phyloP scores from a whole-genome alignment of 805 yeast species.

The Maudiozyma turicensis region DNA sequence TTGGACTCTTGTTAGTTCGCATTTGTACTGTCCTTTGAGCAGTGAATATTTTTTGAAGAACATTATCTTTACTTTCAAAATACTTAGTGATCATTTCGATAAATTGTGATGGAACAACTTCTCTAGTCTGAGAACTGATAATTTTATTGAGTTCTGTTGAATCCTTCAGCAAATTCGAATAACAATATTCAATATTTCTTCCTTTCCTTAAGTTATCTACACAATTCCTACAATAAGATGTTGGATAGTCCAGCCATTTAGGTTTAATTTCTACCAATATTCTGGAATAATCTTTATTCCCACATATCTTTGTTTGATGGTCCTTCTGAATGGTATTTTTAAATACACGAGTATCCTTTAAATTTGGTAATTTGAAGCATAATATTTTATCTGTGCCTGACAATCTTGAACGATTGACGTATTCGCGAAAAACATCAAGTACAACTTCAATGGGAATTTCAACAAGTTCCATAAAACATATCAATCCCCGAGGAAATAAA shows the following conservation, averaged over 20 bases:
- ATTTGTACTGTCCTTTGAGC: conserved; percentile 15
- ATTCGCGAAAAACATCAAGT: not conserved
- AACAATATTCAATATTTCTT: conserved; percentile 19
- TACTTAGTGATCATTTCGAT: conserved; percentile 13
- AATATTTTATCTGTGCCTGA: conserved; percentile 3
- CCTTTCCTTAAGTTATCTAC: conserved; percentile 18
- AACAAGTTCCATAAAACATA: conserved; percentile 11
- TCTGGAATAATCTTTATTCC: not conserved
- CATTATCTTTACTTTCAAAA: conserved; percentile 12
- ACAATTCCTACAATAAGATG: conserved; percentile 25
- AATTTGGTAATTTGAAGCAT: conserved; percentile 13
- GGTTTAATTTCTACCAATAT: conserved; percentile 26
- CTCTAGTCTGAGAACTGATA: not conserved
- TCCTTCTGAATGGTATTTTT: conserved; percentile 8
- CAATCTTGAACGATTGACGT: not conserved
- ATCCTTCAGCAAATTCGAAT: conserved; percentile 9
- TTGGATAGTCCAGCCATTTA: conserved; percentile 21
- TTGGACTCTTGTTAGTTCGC: not conserved
- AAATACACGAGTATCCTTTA: conserved; percentile 5
- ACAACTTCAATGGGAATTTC: conserved; percentile 1
- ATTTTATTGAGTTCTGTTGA: conserved; percentile 7
- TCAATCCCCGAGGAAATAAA: conserved; percentile 6
- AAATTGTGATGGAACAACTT: conserved; percentile 9
- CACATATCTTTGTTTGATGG: conserved; percentile 19
- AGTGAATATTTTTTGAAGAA: conserved; percentile 13